A percentile compares a stretch with the other conserved stretches of the same genome.
Evolutionary conservation across 176 grass and related monocot species (phyloP).

Genomic region (Phoenix roebelenii): DNA sequence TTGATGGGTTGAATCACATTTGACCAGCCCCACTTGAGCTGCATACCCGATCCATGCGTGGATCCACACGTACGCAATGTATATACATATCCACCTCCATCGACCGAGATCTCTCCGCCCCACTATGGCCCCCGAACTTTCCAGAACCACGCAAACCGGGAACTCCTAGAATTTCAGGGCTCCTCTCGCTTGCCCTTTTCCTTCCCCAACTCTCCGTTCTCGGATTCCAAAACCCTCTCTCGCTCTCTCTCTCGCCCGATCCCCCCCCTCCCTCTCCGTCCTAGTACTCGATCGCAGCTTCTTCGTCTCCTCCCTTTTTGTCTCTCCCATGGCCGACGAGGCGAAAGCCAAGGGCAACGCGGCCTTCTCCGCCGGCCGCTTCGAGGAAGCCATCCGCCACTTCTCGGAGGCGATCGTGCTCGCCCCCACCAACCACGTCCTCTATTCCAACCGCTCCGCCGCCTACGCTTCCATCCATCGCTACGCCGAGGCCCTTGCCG

Average conservation of each 20-base stretch:
- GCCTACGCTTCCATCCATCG: slow-evolving; percentile 79
- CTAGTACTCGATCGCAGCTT: neutral
- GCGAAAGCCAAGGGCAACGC: slow-evolving; percentile 62
- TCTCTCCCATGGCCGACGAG: slow-evolving; percentile 32
- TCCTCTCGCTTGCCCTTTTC: slow-evolving; percentile 8
- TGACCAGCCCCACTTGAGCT: too few species aligned
- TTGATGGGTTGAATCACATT: too few species aligned
- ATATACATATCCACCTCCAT: neutral
- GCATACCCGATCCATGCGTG: too few species aligned
- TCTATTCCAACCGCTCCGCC: slow-evolving; percentile 97
- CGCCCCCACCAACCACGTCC: slow-evolving; percentile 45
- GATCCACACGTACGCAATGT: too few species aligned
- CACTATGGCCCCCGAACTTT: slow-evolving; percentile 29
- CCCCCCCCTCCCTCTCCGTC: too few species aligned
- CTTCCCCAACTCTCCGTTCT: neutral
- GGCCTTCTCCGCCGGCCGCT: slow-evolving; percentile 48
- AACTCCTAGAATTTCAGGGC: neutral
- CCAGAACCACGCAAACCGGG: slow-evolving; percentile 16
- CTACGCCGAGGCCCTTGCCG: slow-evolving; percentile 74
- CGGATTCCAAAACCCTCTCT: neutral
- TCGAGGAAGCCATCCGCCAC: slow-evolving; percentile 37
- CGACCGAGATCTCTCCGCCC: slow-evolving; percentile 8
- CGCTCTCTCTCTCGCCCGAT: too few species aligned
- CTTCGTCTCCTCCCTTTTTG: neutral
- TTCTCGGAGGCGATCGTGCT: slow-evolving; percentile 51